These are phyloP conservation scores for Gastrolobium villosum DNA, from an alignment of 306 rosid genomes.

Conservation along the genomic window DNA sequence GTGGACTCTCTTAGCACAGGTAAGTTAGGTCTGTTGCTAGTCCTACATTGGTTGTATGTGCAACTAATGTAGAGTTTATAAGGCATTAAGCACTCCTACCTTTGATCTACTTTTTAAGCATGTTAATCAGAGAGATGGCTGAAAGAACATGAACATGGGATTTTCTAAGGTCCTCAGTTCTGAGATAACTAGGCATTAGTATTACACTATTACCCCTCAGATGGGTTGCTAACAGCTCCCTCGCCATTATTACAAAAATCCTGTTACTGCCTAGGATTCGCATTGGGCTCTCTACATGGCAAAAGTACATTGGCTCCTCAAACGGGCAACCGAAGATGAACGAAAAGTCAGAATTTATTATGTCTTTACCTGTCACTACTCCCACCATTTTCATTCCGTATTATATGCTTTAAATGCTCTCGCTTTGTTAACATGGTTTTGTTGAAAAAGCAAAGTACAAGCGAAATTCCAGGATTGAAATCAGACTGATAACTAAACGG, in stretches of 20 bases:
- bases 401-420: neutral
- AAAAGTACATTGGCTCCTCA: neutral
- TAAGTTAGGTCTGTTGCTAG: no score
- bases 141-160: neutral
- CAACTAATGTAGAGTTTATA: no score
- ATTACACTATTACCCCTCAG: neutral
- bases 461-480: neutral
- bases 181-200: neutral
- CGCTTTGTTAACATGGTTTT: neutral
- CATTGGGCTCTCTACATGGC: neutral
- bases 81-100: no score
- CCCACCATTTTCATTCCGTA: conserved; percentile 1
- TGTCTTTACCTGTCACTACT: neutral
- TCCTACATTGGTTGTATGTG: no score
- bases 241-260: neutral
- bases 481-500: neutral
- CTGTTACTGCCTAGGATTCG: neutral
- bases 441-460: neutral
- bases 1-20: no score
- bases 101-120: no score
- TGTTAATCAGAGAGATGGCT: neutral
- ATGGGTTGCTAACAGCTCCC: neutral
- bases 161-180: neutral
- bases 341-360: neutral
- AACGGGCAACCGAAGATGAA: neutral